phyloP scores from a whole-genome alignment of 345 rosid genomes.

The Clarkia xantiana region DNA sequence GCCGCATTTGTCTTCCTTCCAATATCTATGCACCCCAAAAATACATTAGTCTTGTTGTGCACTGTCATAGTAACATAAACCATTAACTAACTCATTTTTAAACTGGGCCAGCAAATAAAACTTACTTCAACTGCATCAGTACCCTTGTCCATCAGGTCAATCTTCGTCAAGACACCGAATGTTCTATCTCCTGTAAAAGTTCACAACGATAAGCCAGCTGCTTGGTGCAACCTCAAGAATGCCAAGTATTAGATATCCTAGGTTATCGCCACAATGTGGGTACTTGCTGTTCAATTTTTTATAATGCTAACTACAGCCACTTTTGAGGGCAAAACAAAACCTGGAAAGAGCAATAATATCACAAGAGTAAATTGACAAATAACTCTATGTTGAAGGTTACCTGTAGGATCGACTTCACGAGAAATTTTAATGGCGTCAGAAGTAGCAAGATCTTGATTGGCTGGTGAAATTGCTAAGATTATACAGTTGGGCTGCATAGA shows the following conservation, averaged over 20 bases:
- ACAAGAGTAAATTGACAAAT: not conserved
- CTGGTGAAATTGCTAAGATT: constrained; percentile 97
- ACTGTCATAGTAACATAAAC: too few relatives aligned
- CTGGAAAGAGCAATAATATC: not conserved
- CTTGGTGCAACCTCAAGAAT: too few relatives aligned
- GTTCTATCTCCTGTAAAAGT: constrained; percentile 83
- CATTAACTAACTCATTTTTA: too few relatives aligned
- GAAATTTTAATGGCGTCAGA: constrained; percentile 97
- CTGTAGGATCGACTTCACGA: constrained; percentile 97
- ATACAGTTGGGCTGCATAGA: constrained; percentile 79
- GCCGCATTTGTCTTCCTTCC: constrained; percentile 81
- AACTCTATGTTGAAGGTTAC: constrained; percentile 19
- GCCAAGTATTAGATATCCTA: too few relatives aligned
- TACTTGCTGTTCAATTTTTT: too few relatives aligned
- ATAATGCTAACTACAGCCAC: not conserved
- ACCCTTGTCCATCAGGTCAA: constrained; percentile 98
- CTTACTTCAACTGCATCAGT: constrained; percentile 98
- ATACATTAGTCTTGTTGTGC: not conserved
- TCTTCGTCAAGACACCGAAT: constrained; percentile 92
- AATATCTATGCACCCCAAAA: constrained; percentile 39
- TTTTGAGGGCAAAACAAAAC: not conserved
- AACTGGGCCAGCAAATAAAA: constrained; percentile 6
- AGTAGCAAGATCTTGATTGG: constrained; percentile 99
- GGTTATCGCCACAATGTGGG: too few relatives aligned
- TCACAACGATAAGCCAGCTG: not conserved